Base-by-base conservation (phyloP, 1,284 basidiomycete genomes). In the Meira nashicola region DNA sequence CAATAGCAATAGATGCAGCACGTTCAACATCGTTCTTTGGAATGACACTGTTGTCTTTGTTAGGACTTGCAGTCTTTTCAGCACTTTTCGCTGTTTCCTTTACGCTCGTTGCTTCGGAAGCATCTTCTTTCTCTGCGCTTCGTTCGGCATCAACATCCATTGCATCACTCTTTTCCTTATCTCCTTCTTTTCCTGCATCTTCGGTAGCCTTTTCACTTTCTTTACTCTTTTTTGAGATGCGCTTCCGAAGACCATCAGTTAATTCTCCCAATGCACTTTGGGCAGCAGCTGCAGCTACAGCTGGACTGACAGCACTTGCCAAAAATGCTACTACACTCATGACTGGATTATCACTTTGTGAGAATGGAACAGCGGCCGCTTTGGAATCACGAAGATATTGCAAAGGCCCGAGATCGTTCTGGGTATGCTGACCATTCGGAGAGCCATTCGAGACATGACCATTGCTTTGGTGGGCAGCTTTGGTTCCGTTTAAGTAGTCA, bases 321-420 rank as follows among this genome's bases (percentile, higher is more conserved):
- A 99, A 83, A 82, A 97, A 97, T 0, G 94, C 90, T 12, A 98
- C 92, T 23, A 98, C 93, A 78, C 89, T 92, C 92, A 98, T 92
- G 38, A 98, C 92, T 0, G 94, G 94, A 78, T 98, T 98, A 75
- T 97, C 95, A 1, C 89, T 86, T 74, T 92, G 89, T 66, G 92
- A 89, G 76, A 97, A 95, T 0, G 94, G 94, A 23, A 77, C 46
- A 17, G 64, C 63, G 19, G 69, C 66, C 4, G 72, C 57, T 53
- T 65, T 67, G 23, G 58, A 58, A 41, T 77, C 75, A 17, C 69
- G 64, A 17, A 68, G 66, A 65, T 88, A 92, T 66, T 88, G 82
- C 58, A 96, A 80, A 0, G 89, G 84, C 7, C 92, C 92, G 76
- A 90, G 84, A 57, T 83, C 79, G 12, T 74, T 68, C 53, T 78